phyloP scores from a whole-genome alignment of 352 stramenopile genomes.

The Phytophthora brassicae region DNA sequence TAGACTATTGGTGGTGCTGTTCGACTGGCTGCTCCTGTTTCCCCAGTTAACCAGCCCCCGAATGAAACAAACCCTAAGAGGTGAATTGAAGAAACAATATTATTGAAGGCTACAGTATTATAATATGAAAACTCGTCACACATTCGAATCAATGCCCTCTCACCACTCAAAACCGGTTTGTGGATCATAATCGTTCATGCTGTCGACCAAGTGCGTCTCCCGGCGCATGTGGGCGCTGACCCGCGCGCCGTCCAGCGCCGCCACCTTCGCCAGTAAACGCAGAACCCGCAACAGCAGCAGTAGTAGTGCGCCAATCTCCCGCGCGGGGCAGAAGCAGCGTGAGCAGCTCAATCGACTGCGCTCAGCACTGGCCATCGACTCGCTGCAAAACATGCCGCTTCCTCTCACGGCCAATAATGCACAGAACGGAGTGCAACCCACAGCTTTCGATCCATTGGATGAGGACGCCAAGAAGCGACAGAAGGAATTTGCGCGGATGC shows the following conservation, averaged over 20 bases:
- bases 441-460: background rate
- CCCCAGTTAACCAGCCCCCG: no score
- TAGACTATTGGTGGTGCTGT: no score
- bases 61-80: no score
- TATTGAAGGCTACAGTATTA: no score
- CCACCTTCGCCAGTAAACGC: constrained; percentile 44
- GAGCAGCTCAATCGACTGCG: constrained; percentile 47
- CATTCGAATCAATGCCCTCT: no score
- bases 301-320: constrained; percentile 20
- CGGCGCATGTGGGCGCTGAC: background rate
- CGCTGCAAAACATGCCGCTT: constrained; percentile 16
- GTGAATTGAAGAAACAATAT: no score
- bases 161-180: no score
- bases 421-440: background rate
- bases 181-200: background rate
- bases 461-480: constrained; percentile 8
- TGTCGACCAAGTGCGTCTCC: constrained; percentile 4
- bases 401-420: background rate
- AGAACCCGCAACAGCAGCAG: constrained; percentile 20
- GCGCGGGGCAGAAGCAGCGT: constrained; percentile 45
- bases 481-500: constrained; percentile 57
- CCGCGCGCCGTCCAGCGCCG: background rate
- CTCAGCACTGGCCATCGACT: constrained; percentile 31
- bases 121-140: no score
- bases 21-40: no score